phyloP scores from a whole-genome alignment of 345 rosid species.

The Angophora floribunda region DNA sequence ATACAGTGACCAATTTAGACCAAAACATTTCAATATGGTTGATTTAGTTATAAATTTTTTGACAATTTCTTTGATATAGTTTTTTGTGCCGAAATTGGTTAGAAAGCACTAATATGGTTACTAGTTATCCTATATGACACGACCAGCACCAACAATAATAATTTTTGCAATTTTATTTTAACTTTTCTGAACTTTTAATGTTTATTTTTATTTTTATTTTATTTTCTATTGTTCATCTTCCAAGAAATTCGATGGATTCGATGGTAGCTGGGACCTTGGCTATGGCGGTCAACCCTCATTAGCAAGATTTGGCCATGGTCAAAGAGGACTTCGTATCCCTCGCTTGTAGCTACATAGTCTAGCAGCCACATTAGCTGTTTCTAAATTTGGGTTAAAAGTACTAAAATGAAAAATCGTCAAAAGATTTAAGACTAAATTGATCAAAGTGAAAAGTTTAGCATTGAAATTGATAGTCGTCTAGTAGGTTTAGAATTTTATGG shows the following conservation, averaged over 20 bases:
- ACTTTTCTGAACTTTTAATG: no score
- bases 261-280: not conserved
- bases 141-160: accelerated
- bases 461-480: no score
- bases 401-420: no score
- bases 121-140: accelerated
- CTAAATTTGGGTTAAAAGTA: not conserved
- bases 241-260: no score
- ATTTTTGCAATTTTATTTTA: no score
- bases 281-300: not conserved
- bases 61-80: not conserved
- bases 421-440: no score
- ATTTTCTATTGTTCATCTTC: no score
- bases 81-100: not conserved
- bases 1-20: not conserved
- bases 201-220: no score
- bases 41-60: no score
- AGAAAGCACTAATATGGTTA: not conserved
- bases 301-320: not conserved
- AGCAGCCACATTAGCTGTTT: not conserved
- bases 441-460: no score
- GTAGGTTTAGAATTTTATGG: not conserved
- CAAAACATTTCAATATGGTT: not conserved
- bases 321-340: not conserved
- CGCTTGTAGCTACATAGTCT: not conserved